Evolutionary conservation across 768 basidiomycete species (phyloP), one percentile per base, ranked within the genome.

Genomic region (Mycena floridula): DNA sequence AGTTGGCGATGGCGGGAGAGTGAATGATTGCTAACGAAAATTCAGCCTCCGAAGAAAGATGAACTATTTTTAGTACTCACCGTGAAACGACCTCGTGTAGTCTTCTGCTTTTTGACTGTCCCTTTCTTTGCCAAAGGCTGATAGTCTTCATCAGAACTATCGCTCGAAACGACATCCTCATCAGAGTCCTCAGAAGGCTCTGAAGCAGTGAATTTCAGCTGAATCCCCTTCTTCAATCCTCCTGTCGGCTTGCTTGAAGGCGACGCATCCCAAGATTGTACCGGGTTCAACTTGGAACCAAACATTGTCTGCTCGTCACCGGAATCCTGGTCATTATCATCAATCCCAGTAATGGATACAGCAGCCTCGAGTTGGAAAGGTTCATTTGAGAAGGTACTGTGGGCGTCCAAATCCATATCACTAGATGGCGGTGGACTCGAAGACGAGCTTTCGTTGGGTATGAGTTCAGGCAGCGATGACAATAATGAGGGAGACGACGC

Each of bases 391-490:
- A 15, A 23, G 24, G 39, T 44, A 18, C 48, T 45, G 16, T 45
- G 37, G 11, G 40, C 42, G 7, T 50, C 45, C 32, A 42, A 22
- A 7, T 55, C 57, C 26, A 50, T 26, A n/a, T 59, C 55, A 25
- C 48, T 55, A 7, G 43, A 46, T 8, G 53, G 58, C 21, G 63
- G 58, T 12, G 74, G 74, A 2, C 82, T 81, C 53, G 82, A 85
- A 8, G 82, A 86, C 3, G 83, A 82, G 51, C 72, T 79, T 30
- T 66, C 58, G 54, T 78, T 79, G 0, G 82, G 79, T 7, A 76
- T 78, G 24, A 86, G 71, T 40, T 72, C 77, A n/a, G 85, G 84
- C 37, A 84, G 53, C 8, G 71, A 71, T 5, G 68, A 64, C 28
- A 68, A 59, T 5, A 63, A 59, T 22, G 73, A 65, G 12, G 68